Evolutionary conservation across 768 basidiomycete genomes (phyloP).

Genomic region (Coprinopsis sp.): DNA sequence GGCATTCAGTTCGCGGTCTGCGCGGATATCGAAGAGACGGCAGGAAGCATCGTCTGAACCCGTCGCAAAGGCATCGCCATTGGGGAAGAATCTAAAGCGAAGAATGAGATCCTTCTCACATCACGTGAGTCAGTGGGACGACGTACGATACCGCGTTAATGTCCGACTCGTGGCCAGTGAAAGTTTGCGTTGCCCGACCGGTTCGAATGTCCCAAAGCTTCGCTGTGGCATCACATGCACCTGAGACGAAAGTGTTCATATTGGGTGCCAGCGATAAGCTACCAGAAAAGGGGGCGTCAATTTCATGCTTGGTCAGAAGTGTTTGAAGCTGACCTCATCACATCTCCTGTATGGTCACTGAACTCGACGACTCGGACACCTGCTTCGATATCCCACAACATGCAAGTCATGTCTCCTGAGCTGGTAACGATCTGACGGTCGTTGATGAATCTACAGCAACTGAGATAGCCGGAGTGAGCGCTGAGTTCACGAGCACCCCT

Average conservation of each 20-base stretch:
- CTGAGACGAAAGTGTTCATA: conserved; percentile 95
- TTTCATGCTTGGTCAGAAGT: conserved; percentile 13
- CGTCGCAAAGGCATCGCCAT: conserved; percentile 97
- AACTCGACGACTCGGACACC: conserved; percentile 98
- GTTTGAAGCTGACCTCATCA: conserved; percentile 82
- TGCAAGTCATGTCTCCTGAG: conserved; percentile 99
- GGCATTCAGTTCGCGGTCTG: conserved; percentile 93
- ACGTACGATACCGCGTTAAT: conserved; percentile 98
- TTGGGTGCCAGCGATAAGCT: conserved; percentile 94
- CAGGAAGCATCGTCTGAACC: conserved; percentile 99
- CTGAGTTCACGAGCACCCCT: conserved; percentile 93
- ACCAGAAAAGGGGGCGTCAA: conserved; percentile 8
- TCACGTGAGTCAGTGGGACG: conserved; percentile 9
- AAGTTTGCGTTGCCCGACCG: conserved; percentile 96
- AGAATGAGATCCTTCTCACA: conserved; percentile 9
- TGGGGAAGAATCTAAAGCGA: conserved; percentile 88
- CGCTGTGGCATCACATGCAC: conserved; percentile 96
- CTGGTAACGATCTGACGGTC: conserved; percentile 98
- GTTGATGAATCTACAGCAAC: conserved; percentile 97
- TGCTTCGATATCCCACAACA: conserved; percentile 99
- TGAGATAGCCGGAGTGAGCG: conserved; percentile 97
- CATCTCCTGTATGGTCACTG: conserved; percentile 98
- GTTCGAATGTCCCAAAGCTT: conserved; percentile 99
- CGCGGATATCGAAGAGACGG: conserved; percentile 95
- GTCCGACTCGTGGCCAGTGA: conserved; percentile 97